These are phyloP conservation scores for Betula pendula DNA, from an alignment of 306 rosid genomes.

Conservation along the genomic window DNA sequence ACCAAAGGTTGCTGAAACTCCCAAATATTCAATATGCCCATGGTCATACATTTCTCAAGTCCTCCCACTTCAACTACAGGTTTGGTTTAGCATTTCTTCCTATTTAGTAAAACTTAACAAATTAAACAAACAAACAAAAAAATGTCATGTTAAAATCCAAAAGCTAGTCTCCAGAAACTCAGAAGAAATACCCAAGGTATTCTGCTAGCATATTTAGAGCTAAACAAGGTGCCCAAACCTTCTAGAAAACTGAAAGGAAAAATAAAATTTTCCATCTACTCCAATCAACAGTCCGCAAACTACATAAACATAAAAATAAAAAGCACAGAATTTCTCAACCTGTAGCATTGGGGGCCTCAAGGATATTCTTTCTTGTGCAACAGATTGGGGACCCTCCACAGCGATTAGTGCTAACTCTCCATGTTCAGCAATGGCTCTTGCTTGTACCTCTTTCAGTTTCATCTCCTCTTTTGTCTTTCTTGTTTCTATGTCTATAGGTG, in stretches of 20 bases:
- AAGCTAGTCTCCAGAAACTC: not conserved
- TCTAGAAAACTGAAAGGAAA: constrained; percentile 15
- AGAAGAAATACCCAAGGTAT: constrained; percentile 14
- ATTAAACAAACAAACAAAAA: not conserved
- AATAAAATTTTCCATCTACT: not conserved
- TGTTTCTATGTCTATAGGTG: constrained; percentile 78
- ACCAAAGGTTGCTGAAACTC: not conserved
- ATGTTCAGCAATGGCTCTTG: constrained; percentile 76
- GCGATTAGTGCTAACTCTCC: constrained; percentile 88
- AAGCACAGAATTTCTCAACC: constrained; percentile 45
- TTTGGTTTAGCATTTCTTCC: not conserved
- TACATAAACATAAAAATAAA: constrained; percentile 10
- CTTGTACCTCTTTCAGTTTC: constrained; percentile 71
- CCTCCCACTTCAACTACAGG: not conserved
- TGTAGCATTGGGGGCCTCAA: constrained; percentile 97
- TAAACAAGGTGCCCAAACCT: constrained; percentile 17
- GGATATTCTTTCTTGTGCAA: constrained; percentile 68
- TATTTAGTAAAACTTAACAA: not conserved
- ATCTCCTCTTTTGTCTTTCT: constrained; percentile 89
- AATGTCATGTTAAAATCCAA: not conserved
- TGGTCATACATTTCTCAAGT: not conserved
- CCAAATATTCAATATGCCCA: not conserved
- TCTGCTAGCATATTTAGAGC: constrained; percentile 18
- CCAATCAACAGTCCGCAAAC: constrained; percentile 8
- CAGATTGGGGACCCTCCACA: constrained; percentile 75